Base-by-base conservation (phyloP, 73 alveolate species). In the Paramecium sonneborni region DNA sequence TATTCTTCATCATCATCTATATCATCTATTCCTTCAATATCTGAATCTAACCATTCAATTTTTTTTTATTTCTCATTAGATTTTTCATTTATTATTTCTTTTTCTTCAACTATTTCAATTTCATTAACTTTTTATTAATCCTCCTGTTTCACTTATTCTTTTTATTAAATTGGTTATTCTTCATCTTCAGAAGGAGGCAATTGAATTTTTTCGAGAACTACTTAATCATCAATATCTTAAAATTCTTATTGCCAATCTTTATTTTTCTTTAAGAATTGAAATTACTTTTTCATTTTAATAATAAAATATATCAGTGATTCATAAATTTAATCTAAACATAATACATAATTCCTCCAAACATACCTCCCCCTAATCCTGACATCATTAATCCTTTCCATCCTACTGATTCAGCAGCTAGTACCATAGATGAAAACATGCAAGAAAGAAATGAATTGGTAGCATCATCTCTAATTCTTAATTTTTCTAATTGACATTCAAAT, bases 401-500 rank as follows among this genome's bases (percentile, higher is more conserved):
- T 6, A 46, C 90, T 18, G 74, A 23, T 34, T 79, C 90, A 41
- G 90, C 90, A 30, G 90, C 74, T 4, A 79, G 30, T 23, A 79
- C 41, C 94, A 88, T 88, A n/a, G 94, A 88, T 18, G 94, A 56
- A 28, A 70, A 88, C 34, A 62, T 82, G 23, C 94, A 56, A 26
- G 91, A 37, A 7, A 69, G 24, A 48, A 88, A 88, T 4, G 91
- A 56, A 28, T 88, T 88, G 6, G 74, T 69, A 14, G 62, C 85
- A 43, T 88, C 94, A 37, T 88, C 94, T 46, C 76, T 70, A 7
- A 39, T 30, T 68, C 94, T 68, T 23, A 88, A 24, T 57, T 88
- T 88, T 72, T 88, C 94, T 62, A 88, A 76, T 88, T 88, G 76
- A 43, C 94, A 88, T 72, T 88, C 94, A 44, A 88, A 88, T 44